Percentiles rank a stretch among this genome's conserved stretches.
Evolutionary conservation across 495 filamentous ascomycete species (phyloP).

Genomic region (Lepidopterella palustris): DNA sequence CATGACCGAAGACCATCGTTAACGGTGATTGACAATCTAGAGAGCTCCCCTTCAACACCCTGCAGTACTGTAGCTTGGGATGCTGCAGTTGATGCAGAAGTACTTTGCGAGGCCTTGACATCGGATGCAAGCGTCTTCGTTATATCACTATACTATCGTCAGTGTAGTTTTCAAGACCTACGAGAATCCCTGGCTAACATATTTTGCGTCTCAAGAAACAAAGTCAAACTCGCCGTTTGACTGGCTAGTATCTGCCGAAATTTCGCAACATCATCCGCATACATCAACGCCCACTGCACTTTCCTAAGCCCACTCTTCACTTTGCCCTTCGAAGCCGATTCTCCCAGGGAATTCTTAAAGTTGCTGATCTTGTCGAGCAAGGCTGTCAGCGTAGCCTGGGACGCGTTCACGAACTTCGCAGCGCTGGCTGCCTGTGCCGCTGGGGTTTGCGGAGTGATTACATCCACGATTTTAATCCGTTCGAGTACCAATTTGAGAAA

Average conservation of each 20-base stretch:
- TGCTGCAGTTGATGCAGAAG: neutral
- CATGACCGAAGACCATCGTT: neutral
- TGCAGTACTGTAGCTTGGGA: neutral
- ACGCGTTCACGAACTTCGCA: neutral
- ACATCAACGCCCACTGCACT: neutral
- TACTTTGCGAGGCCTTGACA: neutral
- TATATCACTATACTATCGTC: neutral
- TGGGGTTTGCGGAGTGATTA: neutral
- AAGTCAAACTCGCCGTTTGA: neutral
- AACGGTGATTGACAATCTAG: neutral
- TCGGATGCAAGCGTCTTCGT: neutral
- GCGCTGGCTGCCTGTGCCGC: neutral
- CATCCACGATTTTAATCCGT: neutral
- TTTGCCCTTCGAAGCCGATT: neutral
- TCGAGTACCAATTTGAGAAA: neutral
- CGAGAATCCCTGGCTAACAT: neutral
- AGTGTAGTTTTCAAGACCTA: neutral
- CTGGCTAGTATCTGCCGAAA: neutral
- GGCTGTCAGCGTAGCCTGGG: neutral
- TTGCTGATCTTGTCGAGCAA: constrained; percentile 1
- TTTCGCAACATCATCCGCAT: neutral
- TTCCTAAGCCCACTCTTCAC: neutral
- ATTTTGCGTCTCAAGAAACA: neutral
- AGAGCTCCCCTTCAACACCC: neutral
- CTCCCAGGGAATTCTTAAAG: neutral